These are phyloP conservation scores for Saprolegnia diclina DNA, from an alignment of 352 stramenopile species.

Conservation along the genomic window DNA sequence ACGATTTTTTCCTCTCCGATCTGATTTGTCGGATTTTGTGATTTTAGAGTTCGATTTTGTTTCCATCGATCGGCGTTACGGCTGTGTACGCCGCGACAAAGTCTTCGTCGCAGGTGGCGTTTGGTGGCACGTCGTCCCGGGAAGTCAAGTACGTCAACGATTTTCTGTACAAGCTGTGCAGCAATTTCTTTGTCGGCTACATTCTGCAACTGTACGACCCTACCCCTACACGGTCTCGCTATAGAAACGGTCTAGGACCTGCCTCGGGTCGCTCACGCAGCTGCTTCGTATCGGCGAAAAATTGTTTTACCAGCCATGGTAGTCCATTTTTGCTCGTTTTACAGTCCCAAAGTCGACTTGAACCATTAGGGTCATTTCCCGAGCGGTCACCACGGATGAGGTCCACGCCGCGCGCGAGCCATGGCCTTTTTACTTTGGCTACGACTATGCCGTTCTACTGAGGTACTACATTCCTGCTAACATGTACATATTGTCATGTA, in stretches of 20 bases:
- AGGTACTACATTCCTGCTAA: slow-evolving; percentile 21
- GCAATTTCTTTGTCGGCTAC: slow-evolving; percentile 81
- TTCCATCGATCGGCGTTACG: slow-evolving; percentile 70
- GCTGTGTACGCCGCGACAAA: slow-evolving; percentile 53
- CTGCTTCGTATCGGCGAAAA: slow-evolving; percentile 55
- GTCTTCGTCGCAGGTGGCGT: not conserved
- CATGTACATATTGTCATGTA: not conserved
- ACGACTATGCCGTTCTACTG: slow-evolving; percentile 70
- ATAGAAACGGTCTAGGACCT: slow-evolving; percentile 35
- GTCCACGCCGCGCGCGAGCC: slow-evolving; percentile 42
- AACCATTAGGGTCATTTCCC: slow-evolving; percentile 27
- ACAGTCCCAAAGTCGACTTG: no score
- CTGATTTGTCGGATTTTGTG: not conserved
- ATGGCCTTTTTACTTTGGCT: slow-evolving; percentile 56
- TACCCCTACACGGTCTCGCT: not conserved
- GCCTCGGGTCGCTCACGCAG: slow-evolving; percentile 59
- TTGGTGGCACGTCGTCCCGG: not conserved
- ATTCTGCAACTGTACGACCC: slow-evolving; percentile 40
- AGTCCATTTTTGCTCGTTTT: no score
- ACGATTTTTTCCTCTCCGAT: slow-evolving; percentile 24
- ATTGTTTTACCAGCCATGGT: slow-evolving; percentile 55
- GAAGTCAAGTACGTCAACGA: slow-evolving; percentile 51
- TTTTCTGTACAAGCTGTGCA: slow-evolving; percentile 76
- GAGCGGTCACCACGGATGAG: slow-evolving; percentile 53
- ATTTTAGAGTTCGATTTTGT: slow-evolving; percentile 60